These are phyloP conservation scores for Thielaviopsis musarum DNA, from an alignment of 2,329 filamentous ascomycete species.

Conservation along the genomic window DNA sequence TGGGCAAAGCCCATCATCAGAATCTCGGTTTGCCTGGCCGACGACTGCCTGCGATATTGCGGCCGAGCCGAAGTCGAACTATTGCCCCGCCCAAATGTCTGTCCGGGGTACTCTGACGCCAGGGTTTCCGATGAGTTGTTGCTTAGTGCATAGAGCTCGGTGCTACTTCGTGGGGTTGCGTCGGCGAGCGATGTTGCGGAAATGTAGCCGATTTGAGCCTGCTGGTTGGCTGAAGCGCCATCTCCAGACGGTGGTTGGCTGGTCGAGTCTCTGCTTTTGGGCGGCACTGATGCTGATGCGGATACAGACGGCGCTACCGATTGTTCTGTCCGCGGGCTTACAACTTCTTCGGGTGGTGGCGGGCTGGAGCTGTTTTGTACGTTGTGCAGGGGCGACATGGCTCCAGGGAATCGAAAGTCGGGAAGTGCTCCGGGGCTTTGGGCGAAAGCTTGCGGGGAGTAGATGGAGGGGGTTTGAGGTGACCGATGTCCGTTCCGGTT, in stretches of 20 bases:
- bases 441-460: slow-evolving; percentile 23
- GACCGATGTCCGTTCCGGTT: slow-evolving; percentile 22
- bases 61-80: slow-evolving; percentile 20
- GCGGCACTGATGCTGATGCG: background rate
- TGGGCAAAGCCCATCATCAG: slow-evolving; percentile 98
- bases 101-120: slow-evolving; percentile 68
- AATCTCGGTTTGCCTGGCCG: slow-evolving; percentile 47
- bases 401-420: slow-evolving; percentile 40
- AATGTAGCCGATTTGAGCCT: slow-evolving; percentile 29
- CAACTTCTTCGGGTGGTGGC: slow-evolving; percentile 21
- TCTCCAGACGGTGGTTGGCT: background rate
- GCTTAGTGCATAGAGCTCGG: slow-evolving; percentile 86
- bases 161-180: slow-evolving; percentile 75
- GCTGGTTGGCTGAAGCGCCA: slow-evolving; percentile 41
- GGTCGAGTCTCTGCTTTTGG: background rate
- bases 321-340: slow-evolving; percentile 21
- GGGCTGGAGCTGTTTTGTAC: slow-evolving; percentile 17
- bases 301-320: background rate
- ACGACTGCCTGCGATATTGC: slow-evolving; percentile 30
- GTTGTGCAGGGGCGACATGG: slow-evolving; percentile 25
- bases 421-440: slow-evolving; percentile 26
- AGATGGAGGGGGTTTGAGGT: slow-evolving; percentile 13
- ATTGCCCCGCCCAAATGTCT: slow-evolving; percentile 18
- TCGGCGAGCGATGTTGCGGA: slow-evolving; percentile 38
- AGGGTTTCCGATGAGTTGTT: slow-evolving; percentile 91